Evolutionary conservation across 208 protist genomes (phyloP), one percentile per base, ranked within the genome.

Genomic region (Leishmania tropica): DNA sequence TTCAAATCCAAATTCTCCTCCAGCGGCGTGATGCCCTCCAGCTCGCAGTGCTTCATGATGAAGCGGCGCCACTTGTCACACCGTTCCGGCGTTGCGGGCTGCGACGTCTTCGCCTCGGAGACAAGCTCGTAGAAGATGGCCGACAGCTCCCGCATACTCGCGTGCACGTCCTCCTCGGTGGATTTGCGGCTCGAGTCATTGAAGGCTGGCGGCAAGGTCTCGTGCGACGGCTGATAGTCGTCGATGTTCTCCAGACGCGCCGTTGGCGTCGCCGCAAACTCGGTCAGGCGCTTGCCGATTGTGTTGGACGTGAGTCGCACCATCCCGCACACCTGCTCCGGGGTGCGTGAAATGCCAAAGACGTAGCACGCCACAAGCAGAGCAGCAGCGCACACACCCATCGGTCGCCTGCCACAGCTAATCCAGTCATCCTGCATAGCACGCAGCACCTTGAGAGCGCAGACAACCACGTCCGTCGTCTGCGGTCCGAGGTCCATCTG

Each of bases 401-500:
- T 93, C 15, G 96, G 96, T 19, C 94, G 93, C 54, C 96, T 87
- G 13, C 96, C 96, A 71, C 87, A 97, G 40, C 89, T 80, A 68
- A 98, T 98, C 95, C 96, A 98, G 84, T 98, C 95, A 48, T 96
- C 90, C 76, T 92, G 86, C 96, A 98, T 98, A 28, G 87, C 90
- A 15, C 92, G 87, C 75, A 98, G 83, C 42, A 98, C 89, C 81
- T 98, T 97, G 45, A 98, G 78, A 42, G 96, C 93, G 62, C 93
- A 97, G 13, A 98, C 87, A 28, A 96, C 83, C 3, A 98, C 89
- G 35, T 94, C 87, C 13, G 84, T 83, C 6, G 88, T 93, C 58
- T 81, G 78, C 70, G 91, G 84, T 19, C 93, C 93, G 21, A 98
- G 86, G 83, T 98, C 87, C 85, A 98, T 89, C 78, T 96, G 87